These are phyloP conservation scores for Alternaria arbusti DNA, from an alignment of 2,329 filamentous ascomycete species.

Conservation along the genomic window DNA sequence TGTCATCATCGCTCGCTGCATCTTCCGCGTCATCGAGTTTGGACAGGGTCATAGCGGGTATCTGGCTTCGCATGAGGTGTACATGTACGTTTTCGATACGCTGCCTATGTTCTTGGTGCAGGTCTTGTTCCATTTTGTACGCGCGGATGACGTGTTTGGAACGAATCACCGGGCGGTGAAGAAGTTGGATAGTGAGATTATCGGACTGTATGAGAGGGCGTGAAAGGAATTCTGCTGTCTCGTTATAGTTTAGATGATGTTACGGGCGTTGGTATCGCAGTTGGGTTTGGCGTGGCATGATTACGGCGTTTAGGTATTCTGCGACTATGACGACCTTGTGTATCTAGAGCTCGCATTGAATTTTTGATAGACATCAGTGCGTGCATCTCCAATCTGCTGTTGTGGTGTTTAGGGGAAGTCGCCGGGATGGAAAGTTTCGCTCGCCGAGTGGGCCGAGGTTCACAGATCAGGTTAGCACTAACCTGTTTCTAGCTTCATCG, in stretches of 20 bases:
- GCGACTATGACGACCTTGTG: neutral
- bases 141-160: constrained; percentile 27
- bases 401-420: neutral
- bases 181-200: constrained; percentile 5
- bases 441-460: neutral
- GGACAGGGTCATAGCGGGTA: constrained; percentile 53
- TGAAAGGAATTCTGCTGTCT: neutral
- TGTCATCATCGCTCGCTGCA: constrained; percentile 57
- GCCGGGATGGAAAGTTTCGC: neutral
- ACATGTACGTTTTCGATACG: constrained; percentile 56
- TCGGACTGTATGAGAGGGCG: neutral
- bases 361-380: neutral
- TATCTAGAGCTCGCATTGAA: neutral
- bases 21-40: constrained; percentile 52
- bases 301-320: neutral
- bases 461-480: neutral
- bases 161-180: constrained; percentile 2
- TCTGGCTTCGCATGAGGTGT: constrained; percentile 53
- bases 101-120: constrained; percentile 53
- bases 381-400: neutral
- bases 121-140: constrained; percentile 34
- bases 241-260: neutral
- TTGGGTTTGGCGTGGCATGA: neutral
- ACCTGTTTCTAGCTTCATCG: neutral
- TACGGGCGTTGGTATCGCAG: neutral